A percentile compares a stretch with the other conserved stretches of the same genome.
These are phyloP conservation scores for Fragaria vesca DNA, from an alignment of 306 rosid species.

Conservation along the genomic window DNA sequence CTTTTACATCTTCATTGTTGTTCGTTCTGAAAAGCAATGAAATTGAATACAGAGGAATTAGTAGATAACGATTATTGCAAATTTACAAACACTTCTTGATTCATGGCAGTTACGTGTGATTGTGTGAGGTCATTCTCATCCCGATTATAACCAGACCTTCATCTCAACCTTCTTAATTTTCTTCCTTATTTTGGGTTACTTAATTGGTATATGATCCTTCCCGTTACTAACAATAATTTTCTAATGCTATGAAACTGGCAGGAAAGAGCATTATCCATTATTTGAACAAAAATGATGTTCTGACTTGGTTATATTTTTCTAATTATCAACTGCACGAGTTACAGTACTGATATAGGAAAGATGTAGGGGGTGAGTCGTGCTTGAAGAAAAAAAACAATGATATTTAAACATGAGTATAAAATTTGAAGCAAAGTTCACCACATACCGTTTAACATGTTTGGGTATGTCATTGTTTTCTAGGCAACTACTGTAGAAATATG, in stretches of 20 bases:
- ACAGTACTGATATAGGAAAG: not conserved
- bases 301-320: not conserved
- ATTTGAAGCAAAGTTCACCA: too few relatives aligned
- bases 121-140: not conserved
- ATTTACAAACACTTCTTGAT: not conserved
- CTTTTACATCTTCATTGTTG: not conserved
- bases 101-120: too few relatives aligned
- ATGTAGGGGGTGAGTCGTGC: not conserved
- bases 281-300: not conserved
- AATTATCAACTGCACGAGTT: not conserved
- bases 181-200: not conserved
- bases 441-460: too few relatives aligned
- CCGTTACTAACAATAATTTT: not conserved
- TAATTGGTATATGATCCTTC: not conserved
- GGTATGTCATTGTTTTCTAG: too few relatives aligned
- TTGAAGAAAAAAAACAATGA: not conserved
- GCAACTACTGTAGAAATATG: not conserved
- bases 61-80: not conserved
- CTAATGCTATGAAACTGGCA: not conserved
- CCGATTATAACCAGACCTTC: not conserved
- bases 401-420: not conserved
- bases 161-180: not conserved
- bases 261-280: not conserved
- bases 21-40: not conserved
- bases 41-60: not conserved